phyloP scores from a whole-genome alignment of 2,329 filamentous ascomycete genomes.

The Aspergillus amoenus region DNA sequence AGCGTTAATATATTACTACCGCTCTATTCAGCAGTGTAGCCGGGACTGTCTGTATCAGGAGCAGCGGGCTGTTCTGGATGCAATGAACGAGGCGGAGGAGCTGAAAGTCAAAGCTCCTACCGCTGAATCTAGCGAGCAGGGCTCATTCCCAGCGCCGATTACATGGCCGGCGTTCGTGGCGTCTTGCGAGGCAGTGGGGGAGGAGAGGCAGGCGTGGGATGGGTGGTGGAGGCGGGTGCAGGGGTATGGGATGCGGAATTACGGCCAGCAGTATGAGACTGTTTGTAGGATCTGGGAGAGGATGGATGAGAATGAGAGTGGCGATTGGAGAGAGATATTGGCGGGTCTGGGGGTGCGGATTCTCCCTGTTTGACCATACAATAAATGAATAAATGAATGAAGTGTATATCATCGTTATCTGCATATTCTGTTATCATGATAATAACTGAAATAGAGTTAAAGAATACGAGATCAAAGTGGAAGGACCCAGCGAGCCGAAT shows the following conservation, averaged over 20 bases:
- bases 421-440: too few species aligned
- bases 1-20: neutral
- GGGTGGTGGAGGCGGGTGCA: neutral
- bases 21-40: neutral
- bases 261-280: neutral
- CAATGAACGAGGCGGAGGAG: neutral
- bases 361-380: neutral
- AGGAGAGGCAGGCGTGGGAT: neutral
- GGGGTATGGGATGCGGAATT: neutral
- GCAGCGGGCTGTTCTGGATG: neutral
- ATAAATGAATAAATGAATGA: too few species aligned
- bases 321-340: neutral
- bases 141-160: neutral
- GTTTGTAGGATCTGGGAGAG: neutral
- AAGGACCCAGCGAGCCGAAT: too few species aligned
- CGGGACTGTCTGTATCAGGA: neutral
- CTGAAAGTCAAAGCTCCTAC: neutral
- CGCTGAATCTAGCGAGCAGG: too few species aligned
- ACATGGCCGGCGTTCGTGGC: neutral
- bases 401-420: too few species aligned
- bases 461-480: too few species aligned
- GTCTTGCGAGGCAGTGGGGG: neutral
- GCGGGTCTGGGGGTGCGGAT: neutral
- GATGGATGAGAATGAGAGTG: neutral
- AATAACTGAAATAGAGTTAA: too few species aligned